phyloP scores from a whole-genome alignment of 805 yeast species.

The Candida andamanensis region DNA sequence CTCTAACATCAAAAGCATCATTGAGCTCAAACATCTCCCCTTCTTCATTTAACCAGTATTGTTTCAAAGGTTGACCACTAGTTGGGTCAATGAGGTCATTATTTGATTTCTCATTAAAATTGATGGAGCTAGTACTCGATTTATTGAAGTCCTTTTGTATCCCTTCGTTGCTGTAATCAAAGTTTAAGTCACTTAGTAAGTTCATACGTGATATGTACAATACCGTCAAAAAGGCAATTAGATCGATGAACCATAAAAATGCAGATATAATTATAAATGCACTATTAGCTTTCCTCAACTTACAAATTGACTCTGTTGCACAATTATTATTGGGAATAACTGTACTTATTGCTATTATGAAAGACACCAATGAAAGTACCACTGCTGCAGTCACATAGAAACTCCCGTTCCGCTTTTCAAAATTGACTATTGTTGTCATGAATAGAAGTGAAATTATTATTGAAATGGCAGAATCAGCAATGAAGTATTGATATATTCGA shows the following conservation, averaged over 20 bases:
- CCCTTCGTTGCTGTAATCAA: conserved; percentile 24
- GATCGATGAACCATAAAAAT: conserved; percentile 33
- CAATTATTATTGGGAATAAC: conserved; percentile 24
- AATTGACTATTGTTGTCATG: conserved; percentile 31
- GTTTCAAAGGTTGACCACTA: conserved; percentile 19
- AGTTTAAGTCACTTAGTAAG: conserved; percentile 26
- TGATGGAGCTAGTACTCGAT: conserved; percentile 5
- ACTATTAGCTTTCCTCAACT: conserved; percentile 29
- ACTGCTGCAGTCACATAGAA: conserved; percentile 33
- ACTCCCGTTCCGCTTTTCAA: conserved; percentile 36
- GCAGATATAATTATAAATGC: conserved; percentile 34
- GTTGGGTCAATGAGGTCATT: conserved; percentile 9
- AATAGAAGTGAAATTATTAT: conserved; percentile 30
- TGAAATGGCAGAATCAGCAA: conserved; percentile 31
- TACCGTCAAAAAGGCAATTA: conserved; percentile 35
- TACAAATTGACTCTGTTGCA: conserved; percentile 16
- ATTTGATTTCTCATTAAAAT: conserved; percentile 1
- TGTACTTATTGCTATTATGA: conserved; percentile 23
- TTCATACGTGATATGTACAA: conserved; percentile 33
- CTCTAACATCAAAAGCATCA: conserved; percentile 15
- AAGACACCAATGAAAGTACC: conserved; percentile 30
- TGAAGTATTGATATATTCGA: conserved; percentile 31
- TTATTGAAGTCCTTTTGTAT: conserved; percentile 12
- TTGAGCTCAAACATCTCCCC: conserved; percentile 28
- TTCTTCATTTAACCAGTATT: conserved; percentile 22